phyloP scores from a whole-genome alignment of 108 stramenopile species.

The Seminavis robusta region DNA sequence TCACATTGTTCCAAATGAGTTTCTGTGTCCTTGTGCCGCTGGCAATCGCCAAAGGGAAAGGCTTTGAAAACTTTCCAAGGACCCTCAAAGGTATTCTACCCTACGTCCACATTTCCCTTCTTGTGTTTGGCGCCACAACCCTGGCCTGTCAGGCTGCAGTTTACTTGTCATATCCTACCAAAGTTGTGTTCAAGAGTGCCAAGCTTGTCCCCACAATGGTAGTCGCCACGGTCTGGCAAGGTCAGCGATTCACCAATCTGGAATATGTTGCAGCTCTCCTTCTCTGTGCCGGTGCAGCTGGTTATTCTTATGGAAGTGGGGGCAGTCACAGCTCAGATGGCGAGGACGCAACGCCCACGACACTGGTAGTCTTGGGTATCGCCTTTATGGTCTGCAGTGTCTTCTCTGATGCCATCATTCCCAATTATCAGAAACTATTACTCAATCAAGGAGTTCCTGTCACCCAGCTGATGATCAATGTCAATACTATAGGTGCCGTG shows the following conservation, averaged over 20 bases:
- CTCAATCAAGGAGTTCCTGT: slow-evolving; percentile 38
- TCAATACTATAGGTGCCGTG: slow-evolving; percentile 48
- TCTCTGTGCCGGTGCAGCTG: slow-evolving; percentile 57
- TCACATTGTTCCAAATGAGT: slow-evolving; percentile 67
- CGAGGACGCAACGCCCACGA: slow-evolving; percentile 7
- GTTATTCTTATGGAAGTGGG: slow-evolving; percentile 37
- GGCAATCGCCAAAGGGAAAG: slow-evolving; percentile 22
- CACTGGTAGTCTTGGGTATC: slow-evolving; percentile 25
- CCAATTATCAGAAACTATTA: slow-evolving; percentile 56
- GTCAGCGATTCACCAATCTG: slow-evolving; percentile 24
- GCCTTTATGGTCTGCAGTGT: slow-evolving; percentile 45
- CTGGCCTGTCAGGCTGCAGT: slow-evolving; percentile 41
- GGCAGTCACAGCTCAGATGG: slow-evolving; percentile 2
- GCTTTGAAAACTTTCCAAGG: slow-evolving; percentile 37
- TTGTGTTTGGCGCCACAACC: slow-evolving; percentile 61
- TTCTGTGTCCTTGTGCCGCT: slow-evolving; percentile 53
- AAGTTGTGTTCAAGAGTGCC: slow-evolving; percentile 62
- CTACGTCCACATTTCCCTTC: slow-evolving; percentile 38
- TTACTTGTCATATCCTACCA: slow-evolving; percentile 60
- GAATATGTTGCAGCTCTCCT: slow-evolving; percentile 57
- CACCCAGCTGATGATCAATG: slow-evolving; percentile 54
- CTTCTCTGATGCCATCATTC: slow-evolving; percentile 65
- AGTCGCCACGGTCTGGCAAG: slow-evolving; percentile 33
- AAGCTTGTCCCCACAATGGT: slow-evolving; percentile 74
- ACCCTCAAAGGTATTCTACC: slow-evolving; percentile 27